Base-by-base conservation (phyloP, 2,329 filamentous ascomycete species). In the Fusarium agapanthi region DNA sequence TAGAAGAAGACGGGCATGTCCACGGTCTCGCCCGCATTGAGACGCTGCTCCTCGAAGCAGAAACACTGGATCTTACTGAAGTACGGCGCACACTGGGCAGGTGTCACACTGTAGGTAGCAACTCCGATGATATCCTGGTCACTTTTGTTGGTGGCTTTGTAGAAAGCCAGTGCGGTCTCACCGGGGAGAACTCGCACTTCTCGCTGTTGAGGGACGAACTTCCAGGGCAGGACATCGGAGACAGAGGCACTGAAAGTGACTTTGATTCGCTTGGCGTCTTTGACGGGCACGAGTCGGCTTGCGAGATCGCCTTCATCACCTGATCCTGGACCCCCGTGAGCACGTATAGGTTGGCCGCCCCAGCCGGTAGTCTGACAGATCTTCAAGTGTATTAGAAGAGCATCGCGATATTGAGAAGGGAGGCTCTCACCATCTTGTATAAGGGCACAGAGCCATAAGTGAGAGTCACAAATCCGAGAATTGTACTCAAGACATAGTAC, bases 1-100 rank as follows among this genome's bases (percentile, higher is more conserved):
- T 98, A 99, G 84, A 99, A 99, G 83, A 99, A 99, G 1, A 99
- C 97, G 0, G 96, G 97, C 97, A 99, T 99, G 82, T 99, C 96
- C 60, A 99, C 96, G 48, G 95, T 96, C 87, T 99, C 97, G 48
- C 95, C 95, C 11, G 95, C 95, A 80, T 96, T 95, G 74, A 99
- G 83, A 69, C 97, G 88, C 87, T 99, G 96, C 83, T 95, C 95
- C 85, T 99, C 96, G 78, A 99, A 99, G 83, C 96, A 99, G 83
- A 99, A 99, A 80, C 96, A 99, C 83, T 99, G 96, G 50, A 99
- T 99, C 88, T 99, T 99, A 89, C 93, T 97, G 80, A 99, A 99
- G 82, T 99, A 99, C 3, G 94, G 95, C 47, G 96, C 95, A 48
- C 97, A 95, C 84, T 99, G 96, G 7, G 90, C 96, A 0, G 96